These are phyloP conservation scores for Candida adriatica DNA, from an alignment of 805 yeast species.

Conservation along the genomic window DNA sequence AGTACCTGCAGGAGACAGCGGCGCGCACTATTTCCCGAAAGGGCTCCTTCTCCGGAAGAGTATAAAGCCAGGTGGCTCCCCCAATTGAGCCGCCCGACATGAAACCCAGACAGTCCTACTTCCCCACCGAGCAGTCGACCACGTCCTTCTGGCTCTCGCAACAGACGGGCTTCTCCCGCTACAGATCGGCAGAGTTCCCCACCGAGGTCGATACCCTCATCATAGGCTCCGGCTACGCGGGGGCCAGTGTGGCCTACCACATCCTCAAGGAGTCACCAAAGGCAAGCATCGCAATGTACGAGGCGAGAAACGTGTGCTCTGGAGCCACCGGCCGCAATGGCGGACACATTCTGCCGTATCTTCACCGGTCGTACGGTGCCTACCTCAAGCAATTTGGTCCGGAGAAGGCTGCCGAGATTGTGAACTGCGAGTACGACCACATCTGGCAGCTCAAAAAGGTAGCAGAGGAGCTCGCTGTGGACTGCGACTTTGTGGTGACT, in stretches of 20 bases:
- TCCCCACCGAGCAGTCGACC: too few species aligned
- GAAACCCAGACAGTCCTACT: too few species aligned
- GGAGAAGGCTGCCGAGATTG: conserved; percentile 28
- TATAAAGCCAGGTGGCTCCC: too few species aligned
- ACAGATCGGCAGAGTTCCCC: conserved; percentile 26
- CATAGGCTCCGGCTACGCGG: conserved; percentile 41
- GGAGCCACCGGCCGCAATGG: conserved; percentile 46
- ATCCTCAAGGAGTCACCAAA: conserved; percentile 24
- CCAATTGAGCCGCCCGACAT: too few species aligned
- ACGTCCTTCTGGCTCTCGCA: conserved; percentile 16
- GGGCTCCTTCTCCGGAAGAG: too few species aligned
- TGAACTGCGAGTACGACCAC: conserved; percentile 32
- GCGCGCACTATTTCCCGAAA: too few species aligned
- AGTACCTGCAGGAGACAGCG: too few species aligned
- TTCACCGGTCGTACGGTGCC: conserved; percentile 11
- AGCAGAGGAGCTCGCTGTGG: conserved; percentile 28
- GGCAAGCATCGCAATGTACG: conserved; percentile 27
- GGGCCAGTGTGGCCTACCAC: conserved; percentile 33
- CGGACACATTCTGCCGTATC: conserved; percentile 38
- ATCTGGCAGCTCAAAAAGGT: conserved; percentile 27
- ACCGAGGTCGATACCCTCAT: conserved; percentile 31
- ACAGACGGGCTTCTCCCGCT: conserved; percentile 12
- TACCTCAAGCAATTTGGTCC: conserved; percentile 10
- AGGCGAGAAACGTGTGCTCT: conserved; percentile 34
- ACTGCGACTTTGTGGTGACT: conserved; percentile 31